Conservation (phyloP, 345 rosid species). For the Salix brachista region DNA sequence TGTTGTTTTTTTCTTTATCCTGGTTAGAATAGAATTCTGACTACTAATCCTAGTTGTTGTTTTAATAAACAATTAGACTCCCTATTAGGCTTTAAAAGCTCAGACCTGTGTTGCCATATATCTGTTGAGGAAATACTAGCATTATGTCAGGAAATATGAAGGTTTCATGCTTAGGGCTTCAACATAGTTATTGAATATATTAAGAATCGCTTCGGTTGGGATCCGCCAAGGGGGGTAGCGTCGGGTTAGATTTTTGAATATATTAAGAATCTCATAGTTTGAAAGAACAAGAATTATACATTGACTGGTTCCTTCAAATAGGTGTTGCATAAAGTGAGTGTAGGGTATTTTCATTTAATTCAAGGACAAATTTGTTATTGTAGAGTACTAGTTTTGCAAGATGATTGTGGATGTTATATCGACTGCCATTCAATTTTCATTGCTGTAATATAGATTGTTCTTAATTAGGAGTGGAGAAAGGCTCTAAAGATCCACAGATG, state of each 20-base stretch:
- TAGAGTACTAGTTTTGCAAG: neutral
- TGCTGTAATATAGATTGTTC: neutral
- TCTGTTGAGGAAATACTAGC: neutral
- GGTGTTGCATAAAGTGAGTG: neutral
- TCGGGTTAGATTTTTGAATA: too few relatives aligned
- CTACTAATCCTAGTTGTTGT: neutral
- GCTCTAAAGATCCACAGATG: constrained; percentile 64
- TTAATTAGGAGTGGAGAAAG: constrained; percentile 71
- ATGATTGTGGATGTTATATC: neutral
- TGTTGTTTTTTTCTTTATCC: too few relatives aligned
- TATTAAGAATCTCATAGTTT: neutral
- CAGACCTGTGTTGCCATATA: neutral
- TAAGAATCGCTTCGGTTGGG: neutral
- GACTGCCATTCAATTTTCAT: neutral
- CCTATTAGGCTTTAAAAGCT: neutral
- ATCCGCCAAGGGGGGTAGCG: too few relatives aligned
- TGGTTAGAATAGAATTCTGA: neutral
- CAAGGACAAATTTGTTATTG: neutral
- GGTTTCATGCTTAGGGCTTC: neutral
- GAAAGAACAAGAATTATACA: neutral
- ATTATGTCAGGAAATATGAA: neutral
- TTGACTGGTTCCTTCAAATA: neutral
- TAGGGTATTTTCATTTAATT: neutral
- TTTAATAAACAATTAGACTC: neutral
- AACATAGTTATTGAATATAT: neutral